Percentiles rank a stretch among this genome's conserved stretches.
Conservation (phyloP, 768 basidiomycete genomes). For the Rubroboletus pulcherrimus region DNA sequence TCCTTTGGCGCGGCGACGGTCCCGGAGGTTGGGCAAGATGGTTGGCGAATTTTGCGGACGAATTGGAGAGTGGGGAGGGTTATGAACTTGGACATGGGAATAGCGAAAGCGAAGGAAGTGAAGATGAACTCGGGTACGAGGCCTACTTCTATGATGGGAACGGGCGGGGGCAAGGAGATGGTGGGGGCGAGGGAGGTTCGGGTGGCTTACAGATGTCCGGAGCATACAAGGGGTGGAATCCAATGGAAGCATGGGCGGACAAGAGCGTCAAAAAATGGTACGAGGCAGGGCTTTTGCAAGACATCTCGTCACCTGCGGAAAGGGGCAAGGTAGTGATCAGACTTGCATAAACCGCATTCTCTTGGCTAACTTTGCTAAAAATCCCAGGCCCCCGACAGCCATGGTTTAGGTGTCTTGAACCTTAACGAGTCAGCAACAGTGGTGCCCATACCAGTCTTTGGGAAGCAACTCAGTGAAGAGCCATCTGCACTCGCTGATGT, state of each 20-base stretch:
- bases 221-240: conserved; percentile 89
- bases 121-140: conserved; percentile 84
- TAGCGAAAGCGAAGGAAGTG: conserved; percentile 66
- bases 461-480: conserved; percentile 26
- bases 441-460: conserved; percentile 61
- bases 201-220: conserved; percentile 75
- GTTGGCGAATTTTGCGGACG: conserved; percentile 88
- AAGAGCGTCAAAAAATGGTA: conserved; percentile 84
- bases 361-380: conserved; percentile 15
- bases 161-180: conserved; percentile 74
- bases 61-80: conserved; percentile 86
- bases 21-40: conserved; percentile 92
- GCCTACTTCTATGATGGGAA: conserved; percentile 82
- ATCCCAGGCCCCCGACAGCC: conserved; percentile 41
- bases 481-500: conserved; percentile 22
- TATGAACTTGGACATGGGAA: conserved; percentile 66
- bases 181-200: conserved; percentile 68
- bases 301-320: conserved; percentile 37
- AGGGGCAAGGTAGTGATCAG: conserved; percentile 46
- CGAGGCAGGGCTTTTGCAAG: conserved; percentile 66
- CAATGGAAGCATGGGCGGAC: conserved; percentile 92
- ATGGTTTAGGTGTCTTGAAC: conserved; percentile 41
- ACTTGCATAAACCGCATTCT: not conserved
- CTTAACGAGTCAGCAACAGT: conserved; percentile 47
- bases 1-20: conserved; percentile 90